Base-by-base conservation (phyloP, 345 rosid genomes). In the Firmiana major region DNA sequence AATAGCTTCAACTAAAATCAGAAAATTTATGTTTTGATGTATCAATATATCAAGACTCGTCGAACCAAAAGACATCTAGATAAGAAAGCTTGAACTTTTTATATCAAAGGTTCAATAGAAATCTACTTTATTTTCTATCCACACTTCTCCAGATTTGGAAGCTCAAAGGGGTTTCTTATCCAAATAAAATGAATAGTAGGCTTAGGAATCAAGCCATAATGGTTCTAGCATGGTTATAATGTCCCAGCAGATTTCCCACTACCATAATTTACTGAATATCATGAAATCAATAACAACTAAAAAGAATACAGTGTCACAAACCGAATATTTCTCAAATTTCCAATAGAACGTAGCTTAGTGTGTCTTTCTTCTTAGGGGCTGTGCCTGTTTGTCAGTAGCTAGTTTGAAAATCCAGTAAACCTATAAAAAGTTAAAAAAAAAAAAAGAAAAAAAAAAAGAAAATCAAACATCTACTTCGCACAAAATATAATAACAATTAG, bases 281-380 rank as follows among this genome's bases (percentile, higher is more conserved):
- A 3, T 9, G 49, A 1, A 45, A 60, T 11, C 45, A 42, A 8
- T 7, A 24, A 24, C 38, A 12, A 31, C 3, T 1, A 31, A 31
- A 31, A 31, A 31, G 34, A 31, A 31, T 31, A 31, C 0, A 31
- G 34, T 31, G 1, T 31, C 34, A 49, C 65, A n/a, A 67, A 78
- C 66, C 84, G 59, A 60, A 60, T 65, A 34, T 21, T 51, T 67
- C 40, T 15, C 40, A 12, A 46, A 5, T 76, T 0, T 66, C 60
- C 74, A 67, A 19, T 31, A 3, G 51, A 34, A 4, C 19, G 42
- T 54, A 79, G 71, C 75, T 88, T 78, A 91, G 71, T 91, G 90
- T 17, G 90, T 82, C 81, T 93, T 93, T 43, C 94, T 71, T 71
- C 75, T 71, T 71, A 17, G 62, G 48, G 75, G 75, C 46, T 53